Evolutionary conservation across 805 yeast species (phyloP).

Genomic region (Candida xyloterini): DNA sequence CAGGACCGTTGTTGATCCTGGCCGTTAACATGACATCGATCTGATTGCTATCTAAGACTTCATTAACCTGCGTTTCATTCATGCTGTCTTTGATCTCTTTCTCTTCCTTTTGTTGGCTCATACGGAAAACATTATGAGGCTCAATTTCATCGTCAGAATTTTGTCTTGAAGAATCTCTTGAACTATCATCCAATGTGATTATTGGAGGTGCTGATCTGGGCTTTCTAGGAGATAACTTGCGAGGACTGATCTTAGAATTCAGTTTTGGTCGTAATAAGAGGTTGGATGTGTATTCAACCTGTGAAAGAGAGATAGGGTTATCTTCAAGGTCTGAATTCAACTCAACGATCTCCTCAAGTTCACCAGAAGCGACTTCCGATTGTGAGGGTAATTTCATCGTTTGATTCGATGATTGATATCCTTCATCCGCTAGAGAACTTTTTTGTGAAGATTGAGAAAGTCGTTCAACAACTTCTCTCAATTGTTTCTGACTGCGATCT

Average conservation of each 20-base stretch:
- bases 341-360: conserved; percentile 1
- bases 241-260: not conserved
- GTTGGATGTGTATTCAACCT: conserved; percentile 8
- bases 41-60: not conserved
- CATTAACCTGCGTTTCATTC: conserved; percentile 6
- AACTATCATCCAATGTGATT: conserved; percentile 19
- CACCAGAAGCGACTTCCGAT: not conserved
- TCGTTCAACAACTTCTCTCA: not conserved
- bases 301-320: conserved; percentile 5
- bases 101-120: not conserved
- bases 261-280: conserved; percentile 3
- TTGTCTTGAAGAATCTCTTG: conserved; percentile 24
- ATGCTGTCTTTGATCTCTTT: conserved; percentile 6
- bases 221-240: conserved; percentile 1
- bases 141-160: conserved; percentile 36
- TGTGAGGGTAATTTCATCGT: conserved; percentile 3
- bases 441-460: conserved; percentile 1
- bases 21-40: not conserved
- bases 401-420: conserved; percentile 1
- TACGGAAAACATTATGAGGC: conserved; percentile 21
- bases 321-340: not conserved
- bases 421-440: conserved; percentile 1
- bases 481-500: conserved; percentile 2
- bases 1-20: not conserved
- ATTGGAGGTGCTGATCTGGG: not conserved